Base-by-base conservation (phyloP, 2,329 filamentous ascomycete species). In the Pseudogymnoascus sp. region DNA sequence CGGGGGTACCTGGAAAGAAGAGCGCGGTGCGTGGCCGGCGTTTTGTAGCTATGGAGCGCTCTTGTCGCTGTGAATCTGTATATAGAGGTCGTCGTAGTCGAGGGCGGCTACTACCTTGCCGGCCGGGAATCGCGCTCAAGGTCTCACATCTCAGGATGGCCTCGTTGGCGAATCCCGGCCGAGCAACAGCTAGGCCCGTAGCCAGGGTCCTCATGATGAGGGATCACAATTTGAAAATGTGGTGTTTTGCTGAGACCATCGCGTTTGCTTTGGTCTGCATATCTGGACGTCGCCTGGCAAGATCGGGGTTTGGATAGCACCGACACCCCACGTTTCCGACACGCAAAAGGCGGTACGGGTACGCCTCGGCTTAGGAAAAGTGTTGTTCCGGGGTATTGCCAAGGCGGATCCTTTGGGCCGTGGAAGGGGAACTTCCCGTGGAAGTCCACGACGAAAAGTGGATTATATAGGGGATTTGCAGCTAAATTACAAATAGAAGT, bases 1-100 rank as follows among this genome's bases (percentile, higher is more conserved):
- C 26, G 3, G 19, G 13, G 15, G n/a, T 38, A 59, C 57, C 76
- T 63, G 76, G 76, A 61, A 77, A 77, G 64, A 78, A 78, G 18
- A 78, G 71, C 41, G 76, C 75, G 6, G 76, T 78, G 35, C 63
- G 63, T 13, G 64, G 62, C 18, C 58, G 61, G 41, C 41, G 41
- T 52, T 52, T 52, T 30, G 41, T 52, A 23, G 15, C 30, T 52
- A 52, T 30, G 8, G 41, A 18, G 0, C 41, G 41, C 23, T 52
- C n/a, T 2, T 52, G 41, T 23, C 23, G 41, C n/a, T 18, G 41
- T 15, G 41, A 18, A 18, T n/a, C 15, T 23, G n/a, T n/a, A 18
- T 52, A 30, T 18, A 10, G 23, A 15, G 23, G n/a, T n/a, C 18
- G 41, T 52, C 18, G 41, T 15, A 30, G 23, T 52, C n/a, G 23